Evolutionary conservation across 2,329 filamentous ascomycete species (phyloP).

Genomic region (Lizonia empirigonia): DNA sequence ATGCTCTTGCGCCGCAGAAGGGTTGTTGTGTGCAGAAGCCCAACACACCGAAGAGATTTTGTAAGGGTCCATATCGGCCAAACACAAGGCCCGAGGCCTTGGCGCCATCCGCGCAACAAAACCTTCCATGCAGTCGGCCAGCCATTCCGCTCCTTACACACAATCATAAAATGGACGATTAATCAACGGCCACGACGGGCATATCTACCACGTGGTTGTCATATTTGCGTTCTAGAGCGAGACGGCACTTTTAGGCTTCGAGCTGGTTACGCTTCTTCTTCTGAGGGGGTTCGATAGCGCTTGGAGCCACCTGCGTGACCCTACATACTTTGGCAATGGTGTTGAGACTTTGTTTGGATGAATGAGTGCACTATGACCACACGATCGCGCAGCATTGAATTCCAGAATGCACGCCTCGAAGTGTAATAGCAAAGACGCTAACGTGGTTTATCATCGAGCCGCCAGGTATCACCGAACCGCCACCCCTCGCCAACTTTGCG

Average conservation of each 20-base stretch:
- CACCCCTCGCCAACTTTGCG: too few relatives aligned
- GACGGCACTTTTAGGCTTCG: slow-evolving; percentile 47
- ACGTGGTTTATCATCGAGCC: too few relatives aligned
- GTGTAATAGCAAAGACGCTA: too few relatives aligned
- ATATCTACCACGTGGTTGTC: slow-evolving; percentile 50
- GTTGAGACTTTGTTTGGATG: too few relatives aligned
- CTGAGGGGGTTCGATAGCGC: slow-evolving; percentile 30
- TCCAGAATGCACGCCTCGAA: too few relatives aligned
- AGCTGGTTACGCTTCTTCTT: slow-evolving; percentile 32
- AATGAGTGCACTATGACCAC: too few relatives aligned
- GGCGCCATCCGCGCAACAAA: slow-evolving; percentile 23
- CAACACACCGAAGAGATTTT: background rate
- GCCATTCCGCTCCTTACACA: slow-evolving; percentile 41
- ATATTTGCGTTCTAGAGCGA: slow-evolving; percentile 54
- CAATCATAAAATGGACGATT: slow-evolving; percentile 52
- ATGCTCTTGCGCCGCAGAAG: too few relatives aligned
- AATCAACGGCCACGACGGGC: slow-evolving; percentile 51
- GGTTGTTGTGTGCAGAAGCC: background rate
- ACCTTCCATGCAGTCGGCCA: slow-evolving; percentile 20
- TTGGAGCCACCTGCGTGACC: slow-evolving; percentile 50
- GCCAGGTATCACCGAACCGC: too few relatives aligned
- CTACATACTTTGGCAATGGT: slow-evolving; percentile 39
- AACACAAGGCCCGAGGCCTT: slow-evolving; percentile 20
- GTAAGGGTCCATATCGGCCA: background rate
- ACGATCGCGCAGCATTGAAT: too few relatives aligned